Percentiles rank a stretch among this genome's conserved stretches.
Evolutionary conservation across 495 filamentous ascomycete species (phyloP).

Genomic region (Xylaria flabelliformis): DNA sequence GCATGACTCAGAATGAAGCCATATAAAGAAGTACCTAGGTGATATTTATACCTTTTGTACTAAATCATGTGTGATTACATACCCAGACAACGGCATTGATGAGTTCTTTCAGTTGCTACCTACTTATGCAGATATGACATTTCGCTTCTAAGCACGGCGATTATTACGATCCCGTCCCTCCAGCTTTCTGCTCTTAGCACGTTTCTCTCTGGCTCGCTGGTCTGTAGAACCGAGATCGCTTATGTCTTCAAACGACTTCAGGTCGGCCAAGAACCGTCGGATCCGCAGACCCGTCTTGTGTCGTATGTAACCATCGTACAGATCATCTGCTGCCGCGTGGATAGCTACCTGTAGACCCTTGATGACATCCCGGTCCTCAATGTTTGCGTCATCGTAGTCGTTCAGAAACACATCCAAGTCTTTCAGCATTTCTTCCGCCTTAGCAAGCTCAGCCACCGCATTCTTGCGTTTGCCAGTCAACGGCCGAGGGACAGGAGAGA

Average conservation of each 20-base stretch:
- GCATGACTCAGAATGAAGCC: neutral
- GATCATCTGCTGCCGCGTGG: conserved; percentile 54
- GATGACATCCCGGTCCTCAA: conserved; percentile 52
- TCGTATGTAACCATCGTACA: conserved; percentile 52
- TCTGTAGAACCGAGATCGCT: conserved; percentile 21
- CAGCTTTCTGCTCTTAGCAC: neutral
- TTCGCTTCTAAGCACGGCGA: conserved; percentile 18
- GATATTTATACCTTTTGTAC: neutral
- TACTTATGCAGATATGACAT: conserved; percentile 24
- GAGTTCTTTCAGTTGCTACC: conserved; percentile 16
- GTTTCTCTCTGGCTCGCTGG: conserved; percentile 17
- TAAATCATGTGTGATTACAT: neutral
- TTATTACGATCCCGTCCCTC: conserved; percentile 14
- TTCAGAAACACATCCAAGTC: conserved; percentile 38
- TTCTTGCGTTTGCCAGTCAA: conserved; percentile 28
- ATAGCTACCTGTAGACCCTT: conserved; percentile 56
- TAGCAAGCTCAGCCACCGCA: conserved; percentile 29
- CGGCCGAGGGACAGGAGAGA: conserved; percentile 3
- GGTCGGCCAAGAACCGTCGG: conserved; percentile 53
- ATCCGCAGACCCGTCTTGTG: conserved; percentile 53
- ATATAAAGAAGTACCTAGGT: no score
- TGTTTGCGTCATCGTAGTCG: conserved; percentile 42
- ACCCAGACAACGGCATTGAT: neutral
- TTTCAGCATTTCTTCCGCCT: conserved; percentile 29
- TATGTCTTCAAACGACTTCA: conserved; percentile 51